Base-by-base conservation (phyloP, 1,284 basidiomycete species). In the Tylopilus orsonianus region DNA sequence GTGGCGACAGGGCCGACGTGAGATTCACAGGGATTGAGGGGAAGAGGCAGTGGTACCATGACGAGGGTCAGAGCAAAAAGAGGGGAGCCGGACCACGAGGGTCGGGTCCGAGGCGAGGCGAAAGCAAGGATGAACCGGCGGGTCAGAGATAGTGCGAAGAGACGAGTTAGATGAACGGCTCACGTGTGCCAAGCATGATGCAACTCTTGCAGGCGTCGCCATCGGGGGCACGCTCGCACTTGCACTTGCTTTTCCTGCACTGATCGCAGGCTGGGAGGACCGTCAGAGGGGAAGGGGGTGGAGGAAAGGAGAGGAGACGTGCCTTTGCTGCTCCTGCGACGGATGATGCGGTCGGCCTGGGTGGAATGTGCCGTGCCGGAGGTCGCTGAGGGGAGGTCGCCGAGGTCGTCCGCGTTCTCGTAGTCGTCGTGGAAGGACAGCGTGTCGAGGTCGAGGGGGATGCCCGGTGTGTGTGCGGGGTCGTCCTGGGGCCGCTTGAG, bases 261-360 rank as follows among this genome's bases (percentile, higher is more conserved):
- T 90, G 87, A 68, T 88, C 84, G 67, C 87, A 90, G 9, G 41
- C 41, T 43, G 41, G 12, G 29, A 9, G 14, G 29, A 13, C 8
- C 29, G 8, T 7, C 16, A 16, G 16, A 10, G n/a, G 32, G 23
- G 22, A 24, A 32, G 7, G 16, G 12, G 22, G 10, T 7, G 16
- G 20, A 10, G 20, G 8, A n/a, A 13, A 13, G 20, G 49, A 23
- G 40, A 39, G 16, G 26, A 22, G 18, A 66, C 68, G 24, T 53
- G 78, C 84, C 83, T 78, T 88, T 89, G 63, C 84, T 87, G 59
- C 86, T 81, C 49, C 80, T 63, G 48, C 83, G 72, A 44, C 85
- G 72, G 41, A 87, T 66, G 49, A 76, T 62, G 61, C 80, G 80
- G 43, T 81, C 81, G 6, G 67, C 57, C 38, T 67, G 57, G 33